Conservation (phyloP, 805 yeast genomes). For the Starmerella stellata region DNA sequence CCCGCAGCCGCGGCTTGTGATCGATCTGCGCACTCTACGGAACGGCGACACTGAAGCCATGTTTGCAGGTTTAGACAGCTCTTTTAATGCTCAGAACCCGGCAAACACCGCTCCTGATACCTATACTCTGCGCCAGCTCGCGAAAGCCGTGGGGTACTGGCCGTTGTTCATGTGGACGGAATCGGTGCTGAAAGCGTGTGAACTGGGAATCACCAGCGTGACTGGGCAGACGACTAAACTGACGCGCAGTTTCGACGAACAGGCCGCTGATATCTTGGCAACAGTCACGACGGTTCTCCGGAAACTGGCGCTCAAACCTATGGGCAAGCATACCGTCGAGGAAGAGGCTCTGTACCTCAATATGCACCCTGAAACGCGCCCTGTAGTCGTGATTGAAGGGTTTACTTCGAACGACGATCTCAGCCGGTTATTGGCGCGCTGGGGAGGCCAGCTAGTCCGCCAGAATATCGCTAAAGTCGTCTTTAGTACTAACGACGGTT, state of each 20-base stretch:
- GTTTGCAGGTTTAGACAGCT: neutral
- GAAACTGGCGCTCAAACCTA: conserved; percentile 31
- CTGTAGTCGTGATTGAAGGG: conserved; percentile 13
- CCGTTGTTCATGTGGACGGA: conserved; percentile 91
- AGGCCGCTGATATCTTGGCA: conserved; percentile 19
- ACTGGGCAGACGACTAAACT: conserved; percentile 48
- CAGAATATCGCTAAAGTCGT: conserved; percentile 79
- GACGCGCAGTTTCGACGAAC: conserved; percentile 20
- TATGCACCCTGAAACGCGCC: conserved; percentile 13
- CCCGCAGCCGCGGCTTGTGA: conserved; percentile 38
- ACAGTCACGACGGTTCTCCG: conserved; percentile 39
- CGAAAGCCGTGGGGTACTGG: conserved; percentile 69
- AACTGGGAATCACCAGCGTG: conserved; percentile 70
- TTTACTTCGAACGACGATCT: conserved; percentile 23
- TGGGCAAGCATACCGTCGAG: conserved; percentile 14
- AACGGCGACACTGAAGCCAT: conserved; percentile 57
- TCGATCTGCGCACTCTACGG: conserved; percentile 63
- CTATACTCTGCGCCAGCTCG: conserved; percentile 50
- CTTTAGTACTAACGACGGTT: conserved; percentile 62
- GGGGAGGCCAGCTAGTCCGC: conserved; percentile 66
- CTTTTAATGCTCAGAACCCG: conserved; percentile 15
- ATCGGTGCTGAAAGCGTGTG: conserved; percentile 57
- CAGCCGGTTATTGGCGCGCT: conserved; percentile 60
- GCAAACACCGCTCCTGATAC: no score
- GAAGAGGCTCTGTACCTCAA: conserved; percentile 10